A percentile compares a stretch with the other conserved stretches of the same genome.
These are phyloP conservation scores for Dothideomycetidae sp. DNA, from an alignment of 2,329 filamentous ascomycete genomes.

Conservation along the genomic window DNA sequence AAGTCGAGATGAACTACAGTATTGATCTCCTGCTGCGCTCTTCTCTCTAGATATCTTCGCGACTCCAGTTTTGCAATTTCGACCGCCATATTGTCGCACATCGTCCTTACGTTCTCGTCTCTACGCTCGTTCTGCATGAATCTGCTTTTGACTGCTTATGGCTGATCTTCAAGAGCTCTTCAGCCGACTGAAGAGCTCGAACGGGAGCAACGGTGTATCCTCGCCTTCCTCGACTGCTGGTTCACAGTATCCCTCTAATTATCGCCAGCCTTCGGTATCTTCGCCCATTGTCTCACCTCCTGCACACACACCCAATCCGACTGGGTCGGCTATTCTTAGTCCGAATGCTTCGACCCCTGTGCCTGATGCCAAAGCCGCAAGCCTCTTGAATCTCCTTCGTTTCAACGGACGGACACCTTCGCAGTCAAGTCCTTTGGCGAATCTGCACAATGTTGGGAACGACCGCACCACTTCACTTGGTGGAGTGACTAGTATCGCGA, in stretches of 20 bases:
- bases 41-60: no score
- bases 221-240: constrained; percentile 14
- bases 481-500: no score
- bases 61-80: no score
- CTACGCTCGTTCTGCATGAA: background rate
- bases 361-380: constrained; percentile 21
- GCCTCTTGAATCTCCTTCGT: constrained; percentile 50
- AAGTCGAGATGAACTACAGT: no score
- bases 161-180: constrained; percentile 32
- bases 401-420: constrained; percentile 39
- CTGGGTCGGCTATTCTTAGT: constrained; percentile 44
- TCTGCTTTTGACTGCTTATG: constrained; percentile 18
- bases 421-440: constrained; percentile 22
- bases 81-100: no score
- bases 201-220: constrained; percentile 10
- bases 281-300: constrained; percentile 45
- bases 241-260: constrained; percentile 20
- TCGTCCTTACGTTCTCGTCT: no score
- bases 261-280: constrained; percentile 43
- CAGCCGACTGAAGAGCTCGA: constrained; percentile 25
- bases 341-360: constrained; percentile 21
- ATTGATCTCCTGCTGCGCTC: no score
- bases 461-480: no score
- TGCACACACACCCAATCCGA: constrained; percentile 38
- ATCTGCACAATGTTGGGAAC: constrained; percentile 23